Base-by-base conservation (phyloP, 2,329 filamentous ascomycete genomes). In the Calonectria multiphialidica region DNA sequence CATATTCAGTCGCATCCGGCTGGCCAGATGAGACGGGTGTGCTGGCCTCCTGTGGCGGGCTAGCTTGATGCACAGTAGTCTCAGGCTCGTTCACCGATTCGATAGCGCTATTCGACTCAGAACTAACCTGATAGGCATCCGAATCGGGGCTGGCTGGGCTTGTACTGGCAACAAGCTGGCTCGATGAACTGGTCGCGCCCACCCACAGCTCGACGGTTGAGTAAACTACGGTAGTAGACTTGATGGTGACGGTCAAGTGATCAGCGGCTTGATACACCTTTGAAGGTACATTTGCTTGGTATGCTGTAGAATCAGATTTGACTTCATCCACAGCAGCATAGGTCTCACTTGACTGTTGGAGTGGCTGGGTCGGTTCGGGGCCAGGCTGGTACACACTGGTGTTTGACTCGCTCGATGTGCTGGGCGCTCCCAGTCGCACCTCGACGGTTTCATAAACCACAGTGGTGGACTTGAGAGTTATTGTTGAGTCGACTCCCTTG, bases 301-400 rank as follows among this genome's bases (percentile, higher is more conserved):
- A 8, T 8, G 25, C 49, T 1, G 49, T 33, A 15, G 25, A 18
- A 33, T 53, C 25, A 18, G 49, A 15, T 7, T 50, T 30, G 25
- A 18, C 25, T 30, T 30, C 23, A 18, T 53, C 5, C 49, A 33
- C 49, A n/a, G 49, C 33, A 18, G 40, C 40, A 42, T 42, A 42
- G 15, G 40, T 12, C 40, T 18, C 13, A 42, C 40, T 42, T 18
- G 13, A 16, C 15, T 3, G 72, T 70, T 75, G 71, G 57, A 77
- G 72, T 6, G 77, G 72, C 13, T n/a, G 66, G 53, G 75, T 73
- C 57, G 71, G 75, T 30, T 59, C 49, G 18, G 66, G 65, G 25
- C 73, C 59, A 10, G 69, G 77, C 23, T 72, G 70, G 61, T 76
- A 72, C 66, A 67, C 37, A 44, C 18, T 44, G 18, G 42, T 15